These are phyloP conservation scores for Thelonectria rubi DNA, from an alignment of 2,329 filamentous ascomycete species.

Conservation along the genomic window DNA sequence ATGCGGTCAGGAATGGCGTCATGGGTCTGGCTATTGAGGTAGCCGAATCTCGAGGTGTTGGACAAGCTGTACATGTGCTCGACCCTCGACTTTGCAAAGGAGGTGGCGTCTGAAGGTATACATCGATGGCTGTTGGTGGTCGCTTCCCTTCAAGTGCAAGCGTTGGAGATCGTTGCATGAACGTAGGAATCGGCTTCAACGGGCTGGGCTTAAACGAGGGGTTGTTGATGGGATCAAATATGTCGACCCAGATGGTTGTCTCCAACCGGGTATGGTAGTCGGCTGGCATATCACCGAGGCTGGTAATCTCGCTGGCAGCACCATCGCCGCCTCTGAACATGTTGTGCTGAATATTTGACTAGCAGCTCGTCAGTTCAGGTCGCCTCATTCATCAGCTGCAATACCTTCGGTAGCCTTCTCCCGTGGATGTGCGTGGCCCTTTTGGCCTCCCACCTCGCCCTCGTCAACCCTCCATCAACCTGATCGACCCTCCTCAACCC, in stretches of 20 bases:
- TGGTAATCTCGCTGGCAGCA: slow-evolving; percentile 16
- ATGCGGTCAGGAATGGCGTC: not conserved
- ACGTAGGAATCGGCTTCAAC: slow-evolving; percentile 61
- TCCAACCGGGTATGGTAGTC: slow-evolving; percentile 40
- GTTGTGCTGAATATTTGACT: slow-evolving; percentile 19
- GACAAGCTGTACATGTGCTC: slow-evolving; percentile 14
- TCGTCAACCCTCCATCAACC: slow-evolving; percentile 58
- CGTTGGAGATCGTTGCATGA: slow-evolving; percentile 51
- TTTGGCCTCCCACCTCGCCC: slow-evolving; percentile 53
- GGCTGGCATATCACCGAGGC: not conserved
- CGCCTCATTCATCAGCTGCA: too few relatives aligned
- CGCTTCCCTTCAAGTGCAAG: slow-evolving; percentile 23
- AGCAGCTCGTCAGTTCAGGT: slow-evolving; percentile 8
- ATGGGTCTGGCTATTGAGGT: not conserved
- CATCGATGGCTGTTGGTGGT: slow-evolving; percentile 21
- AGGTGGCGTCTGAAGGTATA: slow-evolving; percentile 26
- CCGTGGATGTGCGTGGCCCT: slow-evolving; percentile 24
- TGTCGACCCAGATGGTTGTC: slow-evolving; percentile 59
- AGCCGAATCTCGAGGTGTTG: slow-evolving; percentile 5
- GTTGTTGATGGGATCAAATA: slow-evolving; percentile 58
- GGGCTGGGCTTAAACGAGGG: slow-evolving; percentile 58
- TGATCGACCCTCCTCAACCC: slow-evolving; percentile 55
- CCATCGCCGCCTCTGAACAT: slow-evolving; percentile 15
- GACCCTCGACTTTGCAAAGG: slow-evolving; percentile 20
- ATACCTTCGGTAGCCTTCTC: slow-evolving; percentile 17